Base-by-base conservation (phyloP, 805 yeast genomes). In the Kodamaea sagamina region DNA sequence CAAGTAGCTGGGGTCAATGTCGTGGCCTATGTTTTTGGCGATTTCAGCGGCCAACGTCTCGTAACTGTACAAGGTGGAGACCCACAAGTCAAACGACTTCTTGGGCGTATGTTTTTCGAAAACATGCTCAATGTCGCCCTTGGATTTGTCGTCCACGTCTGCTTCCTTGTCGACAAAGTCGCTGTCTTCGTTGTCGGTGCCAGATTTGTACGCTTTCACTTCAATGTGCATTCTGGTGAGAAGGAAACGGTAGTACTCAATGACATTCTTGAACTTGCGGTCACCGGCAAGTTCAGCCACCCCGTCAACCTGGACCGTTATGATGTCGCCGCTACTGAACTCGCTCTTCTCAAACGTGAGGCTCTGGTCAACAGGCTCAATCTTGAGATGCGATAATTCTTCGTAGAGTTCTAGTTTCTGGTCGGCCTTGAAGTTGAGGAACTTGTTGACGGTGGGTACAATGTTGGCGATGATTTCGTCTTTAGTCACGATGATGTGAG, bases 291-390 rank as follows among this genome's bases (percentile, higher is more conserved):
- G 45, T 28, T 61, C 39, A 28, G 48, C 48, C 49, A 63, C 49
- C 62, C 61, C 2, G 63, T 50, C 6, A 15, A 59, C 49, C 42
- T 68, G 70, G 9, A 67, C 59, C 6, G 64, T 63, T 19, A 86
- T 57, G 11, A 86, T 83, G 56, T 86, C 95, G 53, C 95, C 95
- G 44, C 74, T 77, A 4, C 72, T 69, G 13, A 86, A 57, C 51
- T 86, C 93, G 28, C 74, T 65, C 45, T 77, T 74, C 49, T 74
- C 77, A 54, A 78, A 78, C 1, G 80, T 68, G 25, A 53, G 52
- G n/a, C 50, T 46, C 6, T 58, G 54, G 35, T 63, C 72, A 31
- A 82, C 46, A 9, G 55, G 54, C 17, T 79, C 81, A 28, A 83
- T 70, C 26, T 74, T 72, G 4, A 67, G 67, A 2, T 79, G 78